Evolutionary conservation across 345 rosid species (phyloP), one percentile per base, ranked within the genome.

Genomic region (Linum tenue): DNA sequence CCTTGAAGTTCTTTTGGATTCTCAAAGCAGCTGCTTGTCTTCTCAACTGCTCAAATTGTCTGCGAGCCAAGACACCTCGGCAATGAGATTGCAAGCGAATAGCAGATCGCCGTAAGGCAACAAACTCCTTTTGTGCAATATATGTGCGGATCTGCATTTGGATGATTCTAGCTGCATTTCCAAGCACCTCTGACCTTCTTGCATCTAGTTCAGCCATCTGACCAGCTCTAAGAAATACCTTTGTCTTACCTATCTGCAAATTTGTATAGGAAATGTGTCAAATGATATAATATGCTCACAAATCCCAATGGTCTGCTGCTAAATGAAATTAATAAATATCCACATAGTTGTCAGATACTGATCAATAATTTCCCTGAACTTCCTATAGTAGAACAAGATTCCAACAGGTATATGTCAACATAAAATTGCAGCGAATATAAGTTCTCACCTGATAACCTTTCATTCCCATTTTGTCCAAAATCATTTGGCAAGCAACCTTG

Each of bases 201-300:
- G 99, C 84, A 80, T 94, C 99, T 77, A 94, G 77, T 76, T 90
- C 95, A 67, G 99, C 99, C 99, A 94, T 94, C 81, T 94, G 99
- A 69, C 99, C 99, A 67, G 99, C 99, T 80, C 99, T 86, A 22
- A 94, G 87, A 82, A 94, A 94, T 60, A 94, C 88, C 76, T 94
- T 90, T 42, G 81, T 76, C 83, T 91, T 94, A 59, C 99, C 99
- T 74, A 94, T 72, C 99, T 94, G 86, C 81, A 70, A 63, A 69
- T 50, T 36, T 70, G 76, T 64, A 70, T 57, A 70, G 59, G 56
- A 76, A 62, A 51, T 67, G 71, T 39, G 66, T 2, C 5, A 48
- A 55, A 62, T 50, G 55, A 55, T 44, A 73, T 39, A 16, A 10
- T 5, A 64, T 56, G 64, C 63, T 70, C 39, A 42, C 2, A 58